Evolutionary conservation across 352 stramenopile species (phyloP), one percentile per base, ranked within the genome.

Genomic region (Phytophthora palmivora): DNA sequence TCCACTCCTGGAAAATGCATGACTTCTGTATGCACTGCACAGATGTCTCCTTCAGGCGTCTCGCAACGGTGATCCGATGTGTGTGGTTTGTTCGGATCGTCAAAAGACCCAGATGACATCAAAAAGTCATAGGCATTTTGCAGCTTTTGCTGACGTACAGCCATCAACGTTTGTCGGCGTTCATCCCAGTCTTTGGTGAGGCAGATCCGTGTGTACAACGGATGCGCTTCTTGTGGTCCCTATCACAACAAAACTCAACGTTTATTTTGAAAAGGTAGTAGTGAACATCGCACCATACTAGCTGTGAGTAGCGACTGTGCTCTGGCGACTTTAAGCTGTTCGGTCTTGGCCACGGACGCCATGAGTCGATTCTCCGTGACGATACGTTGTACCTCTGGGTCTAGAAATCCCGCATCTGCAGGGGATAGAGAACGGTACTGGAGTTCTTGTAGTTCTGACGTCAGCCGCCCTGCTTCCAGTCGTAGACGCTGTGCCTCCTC

Each of bases 291-390:
- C 21, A 72, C 58, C 14, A 72, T 12, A 43, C 67, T 74, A 26
- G 72, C 56, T 1, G 53, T 36, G 24, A 79, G 38, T 36, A 82
- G 62, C 14, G 70, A 82, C 32, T 76, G 73, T 14, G 62, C 61
- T 5, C 18, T 61, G 6, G 74, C 70, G 9, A 78, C 45, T 38
- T 60, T 54, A n/a, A 82, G 63, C 50, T 78, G 74, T 53, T 82
- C 67, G 1, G 43, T 51, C 26, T 72, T 63, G 36, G 71, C 68
- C 18, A 70, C 59, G 3, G 66, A 65, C 12, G 43, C 64, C 38
- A 82, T 5, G 3, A 67, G 47, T 7, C 48, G 37, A 41, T 82
- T 76, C 46, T 74, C 38, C 3, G 49, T 55, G 28, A 63, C 24
- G 16, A 53, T 50, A 6, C 58, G 22, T 16, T 70, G 57, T 36